These are phyloP conservation scores for Boeremia exigua DNA, from an alignment of 2,329 filamentous ascomycete species.

Conservation along the genomic window DNA sequence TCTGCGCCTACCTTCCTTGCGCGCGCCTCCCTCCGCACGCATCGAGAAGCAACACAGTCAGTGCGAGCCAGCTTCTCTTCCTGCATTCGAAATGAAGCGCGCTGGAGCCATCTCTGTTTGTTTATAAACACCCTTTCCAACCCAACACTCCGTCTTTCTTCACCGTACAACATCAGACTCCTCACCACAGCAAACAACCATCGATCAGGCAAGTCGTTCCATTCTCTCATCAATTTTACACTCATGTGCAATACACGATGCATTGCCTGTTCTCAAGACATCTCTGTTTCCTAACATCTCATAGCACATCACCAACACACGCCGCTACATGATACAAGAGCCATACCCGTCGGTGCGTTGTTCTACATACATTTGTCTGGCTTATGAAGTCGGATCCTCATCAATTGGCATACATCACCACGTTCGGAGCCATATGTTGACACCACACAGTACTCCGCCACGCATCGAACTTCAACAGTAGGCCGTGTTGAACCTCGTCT, in stretches of 20 bases:
- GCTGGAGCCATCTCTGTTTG: background rate
- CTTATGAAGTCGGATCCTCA: background rate
- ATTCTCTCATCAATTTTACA: background rate
- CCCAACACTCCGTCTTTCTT: slow-evolving; percentile 16
- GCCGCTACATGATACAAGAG: background rate
- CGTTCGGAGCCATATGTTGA: background rate
- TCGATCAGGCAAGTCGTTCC: background rate
- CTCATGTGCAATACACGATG: background rate
- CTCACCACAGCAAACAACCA: background rate
- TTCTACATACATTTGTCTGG: background rate
- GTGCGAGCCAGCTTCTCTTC: background rate
- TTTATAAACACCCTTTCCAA: slow-evolving; percentile 12
- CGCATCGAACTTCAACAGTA: background rate
- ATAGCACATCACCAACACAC: background rate
- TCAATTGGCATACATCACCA: background rate
- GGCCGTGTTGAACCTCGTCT: background rate
- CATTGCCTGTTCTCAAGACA: background rate
- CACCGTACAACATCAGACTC: slow-evolving; percentile 5
- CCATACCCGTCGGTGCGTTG: background rate
- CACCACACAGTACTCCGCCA: background rate
- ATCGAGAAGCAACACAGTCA: background rate
- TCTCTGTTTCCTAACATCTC: background rate
- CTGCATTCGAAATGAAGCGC: background rate
- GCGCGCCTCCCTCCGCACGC: background rate
- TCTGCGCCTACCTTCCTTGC: background rate